Evolutionary conservation across 352 stramenopile species (phyloP), one percentile per base, ranked within the genome.

Genomic region (Salisapilia sapeloensis): DNA sequence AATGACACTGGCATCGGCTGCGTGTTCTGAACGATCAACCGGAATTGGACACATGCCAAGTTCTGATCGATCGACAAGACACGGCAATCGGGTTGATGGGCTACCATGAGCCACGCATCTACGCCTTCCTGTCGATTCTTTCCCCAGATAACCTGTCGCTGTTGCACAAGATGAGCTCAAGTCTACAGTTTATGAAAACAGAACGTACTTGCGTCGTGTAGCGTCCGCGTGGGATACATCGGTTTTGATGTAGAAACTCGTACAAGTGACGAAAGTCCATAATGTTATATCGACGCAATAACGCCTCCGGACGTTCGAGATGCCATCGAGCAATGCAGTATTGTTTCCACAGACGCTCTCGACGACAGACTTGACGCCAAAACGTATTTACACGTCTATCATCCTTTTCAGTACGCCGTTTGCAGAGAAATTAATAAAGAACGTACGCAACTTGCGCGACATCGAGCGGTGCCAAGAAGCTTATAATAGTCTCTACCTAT

Each of bases 101-200:
- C 69, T 17, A 85, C 44, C 4, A 63, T 82, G 31, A 85, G 50
- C 69, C 69, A 85, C 11, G 70, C 59, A 31, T 85, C 65, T 2
- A 65, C 56, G n/a, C 56, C 56, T 38, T 82, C 57, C 10, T 77
- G 60, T 1, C 65, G 56, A 15, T 46, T 64, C 16, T 66, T 67
- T 3, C 65, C 69, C 69, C 69, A 85, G 4, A 79, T 55, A 29
- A 81, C 53, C 40, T 79, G 62, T 16, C 75, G 55, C 40, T 60
- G 29, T 26, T 13, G 1, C 19, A 14, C 15, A 16, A 2, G 21
- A 31, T 9, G 7, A 20, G n/a, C 16, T 16, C 13, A 10, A 7
- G 10, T 8, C 10, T 10, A 17, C 8, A 8, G 29, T 19, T 33
- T 16, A 8, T 33, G 8, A 2, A 9, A 27, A 24, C 6, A 7